Base-by-base conservation (phyloP, 768 basidiomycete species). In the Stropharia rugosoannulata region DNA sequence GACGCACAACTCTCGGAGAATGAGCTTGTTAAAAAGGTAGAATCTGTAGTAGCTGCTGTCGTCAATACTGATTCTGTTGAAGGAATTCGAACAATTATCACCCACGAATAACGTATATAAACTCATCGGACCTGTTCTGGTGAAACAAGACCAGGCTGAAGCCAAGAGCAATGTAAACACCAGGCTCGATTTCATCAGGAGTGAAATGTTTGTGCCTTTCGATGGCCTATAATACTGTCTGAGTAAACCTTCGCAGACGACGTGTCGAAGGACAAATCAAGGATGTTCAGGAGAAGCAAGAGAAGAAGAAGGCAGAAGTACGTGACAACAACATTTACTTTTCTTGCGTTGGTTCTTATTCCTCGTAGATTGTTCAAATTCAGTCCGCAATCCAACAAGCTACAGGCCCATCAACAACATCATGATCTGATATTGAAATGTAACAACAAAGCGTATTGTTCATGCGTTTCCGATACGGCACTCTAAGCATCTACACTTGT, bases 1-100 rank as follows among this genome's bases (percentile, higher is more conserved):
- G 96, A 96, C 59, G 86, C 93, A 0, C 95, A 97, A 68, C 73
- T 89, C 42, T 86, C 88, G 5, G 96, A 98, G 74, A 97, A 95
- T 71, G 92, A 97, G 70, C 75, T 86, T 46, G 96, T 98, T 43
- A 86, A 93, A 68, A 92, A 95, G 82, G 95, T 89, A 32, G 22
- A 58, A 38, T 15, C 6, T 25, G 27, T 45, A 39, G 15, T 3
- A 10, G 16, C 22, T 25, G 3, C 41, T 25, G 8, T 18, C 13
- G 3, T 2, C 12, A 22, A 44, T 18, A 10, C 22, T 22, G 15
- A 51, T 37, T 46, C 45, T 27, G 49, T 51, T 54, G 46, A 19
- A 98, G 95, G 96, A 98, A 74, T 94, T 98, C 66, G 74, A 78
- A 15, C 75, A 78, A 27, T 70, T 98, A 53, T 87, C 86, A 41